These are phyloP conservation scores for Gryganskiella cystojenkinii DNA, from an alignment of 192 early-diverging fungal genomes.

Conservation along the genomic window DNA sequence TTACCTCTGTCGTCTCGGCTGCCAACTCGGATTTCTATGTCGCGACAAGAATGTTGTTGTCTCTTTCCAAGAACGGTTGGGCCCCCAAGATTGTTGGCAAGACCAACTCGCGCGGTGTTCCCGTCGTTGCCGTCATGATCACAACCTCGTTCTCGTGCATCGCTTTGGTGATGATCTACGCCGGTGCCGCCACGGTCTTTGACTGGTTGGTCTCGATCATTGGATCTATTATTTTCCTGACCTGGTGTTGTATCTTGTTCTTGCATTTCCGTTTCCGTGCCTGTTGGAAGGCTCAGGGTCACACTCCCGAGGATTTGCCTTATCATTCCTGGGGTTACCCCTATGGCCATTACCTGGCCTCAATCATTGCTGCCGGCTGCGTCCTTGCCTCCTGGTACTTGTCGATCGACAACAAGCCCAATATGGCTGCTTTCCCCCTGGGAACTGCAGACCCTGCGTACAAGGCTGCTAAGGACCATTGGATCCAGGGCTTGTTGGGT, in stretches of 20 bases:
- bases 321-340: constrained; percentile 77
- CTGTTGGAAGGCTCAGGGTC: constrained; percentile 73
- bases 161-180: constrained; percentile 61
- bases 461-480: constrained; percentile 24
- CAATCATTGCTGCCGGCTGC: constrained; percentile 59
- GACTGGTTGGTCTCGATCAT: constrained; percentile 66
- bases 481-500: constrained; percentile 58
- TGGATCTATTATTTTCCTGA: constrained; percentile 76
- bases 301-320: constrained; percentile 65
- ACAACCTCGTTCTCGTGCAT: constrained; percentile 61
- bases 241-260: constrained; percentile 82
- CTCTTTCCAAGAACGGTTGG: constrained; percentile 62
- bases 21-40: constrained; percentile 76
- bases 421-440: background rate
- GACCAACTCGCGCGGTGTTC: constrained; percentile 60
- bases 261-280: constrained; percentile 83
- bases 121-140: constrained; percentile 58
- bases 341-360: constrained; percentile 71
- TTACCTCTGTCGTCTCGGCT: constrained; percentile 70
- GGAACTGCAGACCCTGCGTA: constrained; percentile 3
- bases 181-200: constrained; percentile 61
- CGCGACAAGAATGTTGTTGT: constrained; percentile 64
- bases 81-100: constrained; percentile 61
- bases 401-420: background rate
- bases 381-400: background rate